Conservation (phyloP, 352 stramenopile species). For the Globisporangium irregulare region DNA sequence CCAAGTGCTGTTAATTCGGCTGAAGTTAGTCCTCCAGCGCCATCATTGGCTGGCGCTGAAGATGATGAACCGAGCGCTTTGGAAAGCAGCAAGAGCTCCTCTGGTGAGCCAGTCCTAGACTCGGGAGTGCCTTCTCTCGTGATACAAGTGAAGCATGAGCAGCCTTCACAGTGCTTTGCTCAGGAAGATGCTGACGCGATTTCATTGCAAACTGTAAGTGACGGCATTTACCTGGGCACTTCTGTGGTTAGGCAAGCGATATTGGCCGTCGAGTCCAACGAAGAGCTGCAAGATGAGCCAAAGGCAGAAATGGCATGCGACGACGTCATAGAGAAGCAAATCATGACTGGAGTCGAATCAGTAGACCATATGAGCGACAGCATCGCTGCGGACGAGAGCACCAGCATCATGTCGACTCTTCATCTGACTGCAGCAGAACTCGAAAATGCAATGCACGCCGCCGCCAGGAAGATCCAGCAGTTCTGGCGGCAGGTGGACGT, state of each 20-base stretch:
- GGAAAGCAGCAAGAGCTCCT: neutral
- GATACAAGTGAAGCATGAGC: neutral
- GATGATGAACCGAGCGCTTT: neutral
- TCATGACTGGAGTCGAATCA: conserved; percentile 9
- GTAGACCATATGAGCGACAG: neutral
- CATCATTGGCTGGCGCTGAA: neutral
- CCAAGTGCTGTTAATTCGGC: neutral
- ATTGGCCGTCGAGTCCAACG: neutral
- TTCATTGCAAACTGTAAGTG: neutral
- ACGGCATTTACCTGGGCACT: neutral
- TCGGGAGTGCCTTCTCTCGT: neutral
- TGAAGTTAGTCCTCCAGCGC: neutral
- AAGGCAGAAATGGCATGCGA: neutral
- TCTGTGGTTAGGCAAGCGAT: neutral
- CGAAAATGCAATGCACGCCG: conserved; percentile 15
- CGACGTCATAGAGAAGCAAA: neutral
- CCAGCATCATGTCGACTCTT: neutral
- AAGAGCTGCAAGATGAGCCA: neutral
- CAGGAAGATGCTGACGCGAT: neutral
- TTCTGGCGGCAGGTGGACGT: conserved; percentile 20
- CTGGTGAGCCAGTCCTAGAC: neutral
- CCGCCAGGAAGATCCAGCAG: conserved; percentile 20
- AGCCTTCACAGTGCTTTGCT: neutral
- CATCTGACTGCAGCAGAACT: conserved; percentile 9
- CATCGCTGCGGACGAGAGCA: neutral